Conservation (phyloP, 257 asterid species). For the Petrea volubilis region DNA sequence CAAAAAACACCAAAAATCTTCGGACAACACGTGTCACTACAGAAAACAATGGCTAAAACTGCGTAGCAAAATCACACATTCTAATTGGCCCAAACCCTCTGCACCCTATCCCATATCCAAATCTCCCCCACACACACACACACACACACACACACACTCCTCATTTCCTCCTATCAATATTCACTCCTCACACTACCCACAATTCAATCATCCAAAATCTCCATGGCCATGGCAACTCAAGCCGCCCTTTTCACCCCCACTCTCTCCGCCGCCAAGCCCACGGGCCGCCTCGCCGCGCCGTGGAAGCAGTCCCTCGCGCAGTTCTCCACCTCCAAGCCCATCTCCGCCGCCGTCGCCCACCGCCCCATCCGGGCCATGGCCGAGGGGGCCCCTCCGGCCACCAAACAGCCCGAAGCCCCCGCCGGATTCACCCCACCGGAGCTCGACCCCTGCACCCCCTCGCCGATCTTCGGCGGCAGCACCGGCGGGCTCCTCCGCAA, state of each 20-base stretch:
- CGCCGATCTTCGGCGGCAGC: conserved; percentile 95
- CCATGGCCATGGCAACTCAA: conserved; percentile 89
- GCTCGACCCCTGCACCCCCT: conserved; percentile 89
- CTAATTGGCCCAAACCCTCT: not conserved
- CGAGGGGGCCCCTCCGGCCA: conserved; percentile 43
- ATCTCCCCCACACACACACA: too few species aligned
- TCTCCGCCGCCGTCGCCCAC: conserved; percentile 23
- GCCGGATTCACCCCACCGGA: conserved; percentile 89
- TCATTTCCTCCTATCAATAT: not conserved
- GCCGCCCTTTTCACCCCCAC: conserved; percentile 81
- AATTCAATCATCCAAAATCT: not conserved
- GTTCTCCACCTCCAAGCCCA: conserved; percentile 44
- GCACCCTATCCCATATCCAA: conserved; percentile 9
- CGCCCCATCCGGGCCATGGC: conserved; percentile 69
- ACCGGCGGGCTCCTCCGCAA: conserved; percentile 91
- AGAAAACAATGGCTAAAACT: not conserved
- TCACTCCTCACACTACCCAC: not conserved
- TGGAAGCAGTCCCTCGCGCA: conserved; percentile 57
- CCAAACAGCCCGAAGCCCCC: conserved; percentile 49
- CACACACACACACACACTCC: not conserved
- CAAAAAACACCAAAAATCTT: not conserved
- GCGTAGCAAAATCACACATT: conserved; percentile 1
- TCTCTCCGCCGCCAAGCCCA: conserved; percentile 28
- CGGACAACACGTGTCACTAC: not conserved
- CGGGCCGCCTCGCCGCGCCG: conserved; percentile 46